phyloP scores from a whole-genome alignment of 148 eudicot species.

The Nepenthes gracilis region DNA sequence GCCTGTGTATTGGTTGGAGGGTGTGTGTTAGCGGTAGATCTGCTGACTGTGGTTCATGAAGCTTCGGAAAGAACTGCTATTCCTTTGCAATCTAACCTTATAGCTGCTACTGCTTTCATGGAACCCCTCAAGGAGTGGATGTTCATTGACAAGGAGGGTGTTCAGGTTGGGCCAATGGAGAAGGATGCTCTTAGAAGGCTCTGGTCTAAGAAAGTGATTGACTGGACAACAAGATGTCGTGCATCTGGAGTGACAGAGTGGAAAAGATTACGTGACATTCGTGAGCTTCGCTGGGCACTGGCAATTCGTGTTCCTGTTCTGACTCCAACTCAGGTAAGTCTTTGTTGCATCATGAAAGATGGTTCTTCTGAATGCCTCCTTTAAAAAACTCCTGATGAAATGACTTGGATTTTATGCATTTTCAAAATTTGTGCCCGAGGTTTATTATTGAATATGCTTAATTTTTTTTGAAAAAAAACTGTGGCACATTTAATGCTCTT shows the following conservation, averaged over 20 bases:
- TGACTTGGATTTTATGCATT: too few species aligned
- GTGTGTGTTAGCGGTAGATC: slow-evolving; percentile 91
- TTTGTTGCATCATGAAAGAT: slow-evolving; percentile 1
- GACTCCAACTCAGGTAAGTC: slow-evolving; percentile 66
- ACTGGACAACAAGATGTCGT: slow-evolving; percentile 89
- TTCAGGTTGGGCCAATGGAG: slow-evolving; percentile 90
- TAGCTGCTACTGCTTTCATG: slow-evolving; percentile 98
- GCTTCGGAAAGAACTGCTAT: slow-evolving; percentile 97
- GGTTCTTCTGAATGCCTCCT: neutral
- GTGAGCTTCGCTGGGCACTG: slow-evolving; percentile 97
- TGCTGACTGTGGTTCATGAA: slow-evolving; percentile 82
- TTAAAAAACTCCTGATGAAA: too few species aligned
- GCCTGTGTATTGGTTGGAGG: slow-evolving; percentile 97
- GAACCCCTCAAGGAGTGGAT: slow-evolving; percentile 97
- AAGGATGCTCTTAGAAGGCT: slow-evolving; percentile 93
- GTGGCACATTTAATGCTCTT: too few species aligned
- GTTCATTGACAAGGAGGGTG: slow-evolving; percentile 70
- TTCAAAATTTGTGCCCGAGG: too few species aligned
- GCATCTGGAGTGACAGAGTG: slow-evolving; percentile 93
- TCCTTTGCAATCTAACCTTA: slow-evolving; percentile 91
- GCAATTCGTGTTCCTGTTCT: slow-evolving; percentile 93
- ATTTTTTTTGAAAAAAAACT: too few species aligned
- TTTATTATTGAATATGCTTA: too few species aligned
- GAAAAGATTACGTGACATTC: slow-evolving; percentile 88
- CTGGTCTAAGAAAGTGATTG: slow-evolving; percentile 77